Conservation (phyloP, 129 eudicot species). For the Sambucus nigra region DNA sequence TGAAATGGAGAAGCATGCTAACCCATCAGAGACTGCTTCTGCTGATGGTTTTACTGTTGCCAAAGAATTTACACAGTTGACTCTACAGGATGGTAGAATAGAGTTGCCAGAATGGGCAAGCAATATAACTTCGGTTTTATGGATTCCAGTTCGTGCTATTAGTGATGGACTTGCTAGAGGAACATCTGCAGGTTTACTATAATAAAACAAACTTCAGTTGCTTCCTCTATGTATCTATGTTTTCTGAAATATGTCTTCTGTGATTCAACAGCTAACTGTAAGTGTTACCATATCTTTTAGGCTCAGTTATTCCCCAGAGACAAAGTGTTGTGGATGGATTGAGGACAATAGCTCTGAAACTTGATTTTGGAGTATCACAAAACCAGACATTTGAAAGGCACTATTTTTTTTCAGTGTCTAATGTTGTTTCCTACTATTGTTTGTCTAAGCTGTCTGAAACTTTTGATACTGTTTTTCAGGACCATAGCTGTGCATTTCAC, state of each 20-base stretch:
- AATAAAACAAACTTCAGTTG: not conserved
- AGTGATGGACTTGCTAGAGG: constrained; percentile 64
- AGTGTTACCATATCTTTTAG: constrained; percentile 17
- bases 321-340: constrained; percentile 65
- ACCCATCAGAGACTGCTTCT: constrained; percentile 16
- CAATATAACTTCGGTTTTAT: constrained; percentile 46
- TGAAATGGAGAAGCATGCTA: constrained; percentile 55
- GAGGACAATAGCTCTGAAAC: constrained; percentile 79
- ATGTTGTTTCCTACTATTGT: constrained; percentile 2
- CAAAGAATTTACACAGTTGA: constrained; percentile 35
- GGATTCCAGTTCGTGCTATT: constrained; percentile 77
- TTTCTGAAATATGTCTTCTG: not conserved
- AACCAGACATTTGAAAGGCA: constrained; percentile 83
- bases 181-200: constrained; percentile 52
- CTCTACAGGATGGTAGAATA: constrained; percentile 53
- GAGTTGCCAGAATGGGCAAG: constrained; percentile 92
- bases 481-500: constrained; percentile 89
- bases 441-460: constrained; percentile 12
- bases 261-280: constrained; percentile 6
- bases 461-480: constrained; percentile 25
- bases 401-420: constrained; percentile 5
- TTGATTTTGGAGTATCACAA: constrained; percentile 86
- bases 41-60: constrained; percentile 25
- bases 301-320: constrained; percentile 39
- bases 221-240: constrained; percentile 1